Evolutionary conservation across 179 eudicot genomes (phyloP).

Genomic region (Beta macrorhiza): DNA sequence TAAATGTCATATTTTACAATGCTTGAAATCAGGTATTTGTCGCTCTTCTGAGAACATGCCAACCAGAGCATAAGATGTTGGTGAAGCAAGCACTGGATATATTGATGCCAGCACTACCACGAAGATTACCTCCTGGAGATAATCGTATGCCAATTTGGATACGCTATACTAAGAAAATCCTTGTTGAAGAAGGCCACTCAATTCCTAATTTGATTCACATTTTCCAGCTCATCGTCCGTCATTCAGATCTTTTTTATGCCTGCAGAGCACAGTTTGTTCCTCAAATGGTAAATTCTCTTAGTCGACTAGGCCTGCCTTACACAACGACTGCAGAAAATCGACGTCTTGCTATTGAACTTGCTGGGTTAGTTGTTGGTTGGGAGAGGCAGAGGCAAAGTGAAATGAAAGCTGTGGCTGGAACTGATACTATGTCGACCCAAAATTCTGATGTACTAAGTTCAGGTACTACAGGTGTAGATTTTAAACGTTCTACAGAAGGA

Average conservation of each 20-base stretch:
- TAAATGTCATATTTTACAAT: background rate
- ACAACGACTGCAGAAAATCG: slow-evolving; percentile 93
- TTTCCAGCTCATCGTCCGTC: slow-evolving; percentile 98
- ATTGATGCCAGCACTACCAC: slow-evolving; percentile 97
- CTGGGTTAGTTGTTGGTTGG: slow-evolving; percentile 98
- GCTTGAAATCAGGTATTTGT: slow-evolving; percentile 76
- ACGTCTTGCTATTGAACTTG: slow-evolving; percentile 99
- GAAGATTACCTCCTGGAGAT: slow-evolving; percentile 92
- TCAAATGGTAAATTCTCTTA: slow-evolving; percentile 98
- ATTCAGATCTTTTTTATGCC: slow-evolving; percentile 96
- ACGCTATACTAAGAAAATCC: slow-evolving; percentile 95
- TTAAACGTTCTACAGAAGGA: slow-evolving; percentile 62
- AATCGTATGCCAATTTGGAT: slow-evolving; percentile 99
- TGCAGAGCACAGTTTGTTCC: slow-evolving; percentile 99
- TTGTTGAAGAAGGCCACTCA: slow-evolving; percentile 99
- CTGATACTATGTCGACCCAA: slow-evolving; percentile 45
- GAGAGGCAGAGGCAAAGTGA: slow-evolving; percentile 96
- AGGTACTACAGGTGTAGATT: slow-evolving; percentile 48
- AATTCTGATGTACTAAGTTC: slow-evolving; percentile 52
- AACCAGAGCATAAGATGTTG: slow-evolving; percentile 98
- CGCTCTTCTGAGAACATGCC: slow-evolving; percentile 97
- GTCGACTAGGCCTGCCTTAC: slow-evolving; percentile 93
- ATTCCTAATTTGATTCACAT: slow-evolving; percentile 95
- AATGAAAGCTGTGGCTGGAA: slow-evolving; percentile 56
- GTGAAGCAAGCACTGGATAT: slow-evolving; percentile 99